Base-by-base conservation (phyloP, 208 protist species). In the Porcisia deanei region DNA sequence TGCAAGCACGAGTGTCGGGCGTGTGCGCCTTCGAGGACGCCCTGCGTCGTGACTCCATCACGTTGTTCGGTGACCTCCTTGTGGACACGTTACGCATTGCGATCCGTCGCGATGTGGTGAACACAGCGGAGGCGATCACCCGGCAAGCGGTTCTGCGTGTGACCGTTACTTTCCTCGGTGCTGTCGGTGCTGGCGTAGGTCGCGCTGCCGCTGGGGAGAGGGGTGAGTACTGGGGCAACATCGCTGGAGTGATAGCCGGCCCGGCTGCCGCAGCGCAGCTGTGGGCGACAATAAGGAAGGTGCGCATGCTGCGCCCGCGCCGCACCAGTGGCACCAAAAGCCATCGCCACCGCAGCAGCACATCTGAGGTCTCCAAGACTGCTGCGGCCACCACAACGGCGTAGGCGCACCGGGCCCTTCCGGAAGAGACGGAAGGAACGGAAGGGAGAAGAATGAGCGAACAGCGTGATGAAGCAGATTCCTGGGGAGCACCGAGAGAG, bases 151-250 rank as follows among this genome's bases (percentile, higher is more conserved):
- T 75, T 6, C 65, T 84, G 57, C 87, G 83, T 60, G 70, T 85
- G n/a, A 86, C 84, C 14, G 72, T 84, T n/a, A 83, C 58, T 1
- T 22, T 92, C 10, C 71, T 61, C 22, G 76, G 84, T 30, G 86
- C 88, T 14, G 25, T 73, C 34, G 89, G 92, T 7, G 82, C 92
- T 5, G 89, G 80, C 37, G 68, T 82, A 3, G 91, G 91, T 12
- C 88, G 88, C 10, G 77, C 77, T 1, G 75, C 84, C 3, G 82
- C 64, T 5, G 88, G 87, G 0, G 84, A 87, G 57, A 73, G 85
- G 53, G 89, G 92, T 14, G 89, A 93, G 84, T 96, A 94, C 79
- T 96, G 88, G 86, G 92, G 92, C 22, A 84, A 88, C 73, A 77
- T 91, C n/a, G 74, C 76, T 1, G 92, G 88, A 20, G 60, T 83